Percentiles rank a stretch among this genome's conserved stretches.
phyloP scores from a whole-genome alignment of 2,329 filamentous ascomycete species.

The Nemania diffusa region DNA sequence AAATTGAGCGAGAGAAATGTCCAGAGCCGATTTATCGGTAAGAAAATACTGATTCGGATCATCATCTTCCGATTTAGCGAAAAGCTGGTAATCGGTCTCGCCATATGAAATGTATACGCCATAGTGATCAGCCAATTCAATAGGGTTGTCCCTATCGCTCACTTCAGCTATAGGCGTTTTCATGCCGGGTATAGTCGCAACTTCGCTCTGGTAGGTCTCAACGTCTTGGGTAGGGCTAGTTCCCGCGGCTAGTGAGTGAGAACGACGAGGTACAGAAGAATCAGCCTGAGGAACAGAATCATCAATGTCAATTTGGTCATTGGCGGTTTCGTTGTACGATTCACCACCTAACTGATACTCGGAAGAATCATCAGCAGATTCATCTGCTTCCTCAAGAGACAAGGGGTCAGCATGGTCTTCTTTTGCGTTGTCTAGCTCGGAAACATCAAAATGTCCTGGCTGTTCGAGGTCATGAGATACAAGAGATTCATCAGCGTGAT shows the following conservation, averaged over 20 bases:
- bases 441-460: slow-evolving; percentile 14
- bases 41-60: slow-evolving; percentile 50
- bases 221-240: neutral
- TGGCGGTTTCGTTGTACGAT: slow-evolving; percentile 36
- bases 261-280: slow-evolving; percentile 5
- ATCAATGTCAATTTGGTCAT: slow-evolving; percentile 36
- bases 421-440: slow-evolving; percentile 17
- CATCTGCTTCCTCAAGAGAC: slow-evolving; percentile 24
- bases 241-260: slow-evolving; percentile 20
- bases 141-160: slow-evolving; percentile 34
- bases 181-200: neutral
- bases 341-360: slow-evolving; percentile 41
- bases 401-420: slow-evolving; percentile 23
- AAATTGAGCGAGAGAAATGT: slow-evolving; percentile 44
- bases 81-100: slow-evolving; percentile 48
- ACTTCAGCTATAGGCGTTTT: slow-evolving; percentile 2
- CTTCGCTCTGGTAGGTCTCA: slow-evolving; percentile 2
- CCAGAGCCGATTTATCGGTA: slow-evolving; percentile 44
- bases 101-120: slow-evolving; percentile 48
- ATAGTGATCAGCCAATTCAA: slow-evolving; percentile 43
- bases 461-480: slow-evolving; percentile 15
- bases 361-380: slow-evolving; percentile 24
- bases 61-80: slow-evolving; percentile 49
- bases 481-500: slow-evolving; percentile 14
- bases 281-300: slow-evolving; percentile 27